Percentiles rank a stretch among this genome's conserved stretches.
Conservation (phyloP, 1,284 basidiomycete species). For the Malassezia sympodialis region DNA sequence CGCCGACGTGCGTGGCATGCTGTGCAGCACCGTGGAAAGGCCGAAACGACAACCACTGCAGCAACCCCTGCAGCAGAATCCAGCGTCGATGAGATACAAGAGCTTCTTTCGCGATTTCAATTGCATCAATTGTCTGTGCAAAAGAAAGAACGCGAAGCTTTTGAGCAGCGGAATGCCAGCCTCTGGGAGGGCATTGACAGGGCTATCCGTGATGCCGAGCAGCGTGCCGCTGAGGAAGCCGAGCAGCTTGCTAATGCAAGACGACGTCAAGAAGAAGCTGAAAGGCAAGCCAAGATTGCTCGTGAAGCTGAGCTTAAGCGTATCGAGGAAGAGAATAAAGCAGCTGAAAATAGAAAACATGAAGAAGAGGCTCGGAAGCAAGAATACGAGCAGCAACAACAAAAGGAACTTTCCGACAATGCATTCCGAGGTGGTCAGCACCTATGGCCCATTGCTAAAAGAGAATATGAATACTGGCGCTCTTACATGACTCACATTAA, state of each 20-base stretch:
- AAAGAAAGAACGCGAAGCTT: conserved; percentile 26
- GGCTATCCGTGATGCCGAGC: conserved; percentile 36
- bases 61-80: neutral
- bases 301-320: conserved; percentile 32
- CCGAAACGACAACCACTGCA: neutral
- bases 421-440: conserved; percentile 24
- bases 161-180: conserved; percentile 33
- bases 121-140: conserved; percentile 29
- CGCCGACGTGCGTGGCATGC: conserved; percentile 5
- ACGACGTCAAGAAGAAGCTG: conserved; percentile 32
- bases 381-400: conserved; percentile 25
- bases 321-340: conserved; percentile 33
- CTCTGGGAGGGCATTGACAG: conserved; percentile 43
- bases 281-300: conserved; percentile 24
- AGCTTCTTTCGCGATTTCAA: conserved; percentile 28
- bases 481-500: conserved; percentile 58
- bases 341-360: conserved; percentile 5
- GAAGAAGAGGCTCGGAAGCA: conserved; percentile 16
- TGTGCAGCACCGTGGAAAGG: neutral
- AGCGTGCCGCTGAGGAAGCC: conserved; percentile 27
- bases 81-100: conserved; percentile 31
- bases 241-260: conserved; percentile 28
- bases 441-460: conserved; percentile 20
- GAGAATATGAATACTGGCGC: conserved; percentile 27
- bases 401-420: conserved; percentile 6